Conservation (phyloP, 306 rosid species). For the Dryas drummondii region DNA sequence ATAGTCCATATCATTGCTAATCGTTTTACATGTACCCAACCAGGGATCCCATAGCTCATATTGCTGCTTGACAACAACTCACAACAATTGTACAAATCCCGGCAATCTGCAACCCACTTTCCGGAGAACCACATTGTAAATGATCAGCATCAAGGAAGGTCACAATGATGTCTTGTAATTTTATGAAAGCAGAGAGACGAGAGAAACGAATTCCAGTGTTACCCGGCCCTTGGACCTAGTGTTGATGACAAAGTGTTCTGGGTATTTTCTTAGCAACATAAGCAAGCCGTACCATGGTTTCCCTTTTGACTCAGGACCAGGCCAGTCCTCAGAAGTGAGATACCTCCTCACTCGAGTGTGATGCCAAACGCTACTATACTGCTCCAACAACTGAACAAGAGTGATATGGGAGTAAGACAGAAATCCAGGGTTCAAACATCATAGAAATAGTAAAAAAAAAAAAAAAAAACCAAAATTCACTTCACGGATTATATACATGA, state of each 20-base stretch:
- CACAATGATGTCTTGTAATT: background rate
- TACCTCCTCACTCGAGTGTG: constrained; percentile 81
- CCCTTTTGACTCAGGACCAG: constrained; percentile 89
- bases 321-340: constrained; percentile 85
- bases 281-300: constrained; percentile 97
- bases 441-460: background rate
- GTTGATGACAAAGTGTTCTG: constrained; percentile 97
- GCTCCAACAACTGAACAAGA: constrained; percentile 73
- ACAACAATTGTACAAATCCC: background rate
- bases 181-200: constrained; percentile 84
- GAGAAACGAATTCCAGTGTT: constrained; percentile 87
- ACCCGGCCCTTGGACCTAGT: constrained; percentile 89
- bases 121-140: constrained; percentile 10
- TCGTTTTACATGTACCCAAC: constrained; percentile 12
- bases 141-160: constrained; percentile 12
- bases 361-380: constrained; percentile 77
- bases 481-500: background rate
- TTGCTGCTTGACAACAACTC: background rate
- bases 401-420: background rate
- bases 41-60: background rate
- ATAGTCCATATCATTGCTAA: background rate
- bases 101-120: constrained; percentile 8
- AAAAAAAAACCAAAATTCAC: background rate
- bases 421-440: background rate
- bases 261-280: constrained; percentile 91